Evolutionary conservation across 2,329 filamentous ascomycete genomes (phyloP).

Genomic region (Aspergillus sp.): DNA sequence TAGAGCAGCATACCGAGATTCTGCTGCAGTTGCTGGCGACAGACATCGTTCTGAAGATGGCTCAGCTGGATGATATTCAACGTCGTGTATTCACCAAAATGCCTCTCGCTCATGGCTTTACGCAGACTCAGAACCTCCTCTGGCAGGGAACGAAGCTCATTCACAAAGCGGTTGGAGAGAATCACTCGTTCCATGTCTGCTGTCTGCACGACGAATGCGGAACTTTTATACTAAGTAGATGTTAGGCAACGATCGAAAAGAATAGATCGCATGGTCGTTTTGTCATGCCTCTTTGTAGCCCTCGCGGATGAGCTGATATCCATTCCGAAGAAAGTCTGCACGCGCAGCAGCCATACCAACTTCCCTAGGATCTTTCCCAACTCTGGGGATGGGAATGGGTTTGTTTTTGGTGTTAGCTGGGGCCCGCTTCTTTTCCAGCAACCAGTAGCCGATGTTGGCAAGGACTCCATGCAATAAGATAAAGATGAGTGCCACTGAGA

Average conservation of each 20-base stretch:
- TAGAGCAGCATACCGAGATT: background rate
- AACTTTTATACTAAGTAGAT: background rate
- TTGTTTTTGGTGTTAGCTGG: background rate
- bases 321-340: background rate
- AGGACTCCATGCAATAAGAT: background rate
- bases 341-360: background rate
- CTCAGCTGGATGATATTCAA: conserved; percentile 1
- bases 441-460: background rate
- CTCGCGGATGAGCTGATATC: background rate
- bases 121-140: background rate
- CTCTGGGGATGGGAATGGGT: background rate
- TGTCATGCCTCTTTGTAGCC: background rate
- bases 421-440: background rate
- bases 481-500: background rate
- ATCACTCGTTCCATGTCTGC: background rate
- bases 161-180: background rate
- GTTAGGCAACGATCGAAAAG: background rate
- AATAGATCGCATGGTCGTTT: background rate
- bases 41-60: conserved; percentile 1
- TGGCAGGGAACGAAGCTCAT: background rate
- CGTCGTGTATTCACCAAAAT: background rate
- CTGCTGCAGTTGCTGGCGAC: conserved; percentile 1
- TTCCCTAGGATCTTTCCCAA: background rate
- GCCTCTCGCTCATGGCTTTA: background rate
- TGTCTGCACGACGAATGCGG: background rate